Evolutionary conservation across 495 filamentous ascomycete genomes (phyloP).

Genomic region (Staphylotrichum longicolle): DNA sequence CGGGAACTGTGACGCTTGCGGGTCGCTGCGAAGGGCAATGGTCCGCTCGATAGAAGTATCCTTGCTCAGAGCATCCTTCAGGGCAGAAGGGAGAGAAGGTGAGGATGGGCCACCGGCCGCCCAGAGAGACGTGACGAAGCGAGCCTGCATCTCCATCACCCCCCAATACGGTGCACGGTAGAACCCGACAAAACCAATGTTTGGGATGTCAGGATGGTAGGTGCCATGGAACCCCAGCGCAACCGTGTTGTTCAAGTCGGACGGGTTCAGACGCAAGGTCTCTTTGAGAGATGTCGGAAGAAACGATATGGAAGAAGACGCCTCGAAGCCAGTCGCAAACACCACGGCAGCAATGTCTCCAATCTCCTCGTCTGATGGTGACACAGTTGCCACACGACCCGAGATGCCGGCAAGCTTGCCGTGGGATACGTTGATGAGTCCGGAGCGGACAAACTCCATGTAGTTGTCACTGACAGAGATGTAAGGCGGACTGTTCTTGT

Average conservation of each 20-base stretch:
- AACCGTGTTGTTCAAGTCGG: constrained; percentile 61
- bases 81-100: constrained; percentile 22
- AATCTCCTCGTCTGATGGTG: constrained; percentile 40
- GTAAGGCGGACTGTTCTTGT: constrained; percentile 54
- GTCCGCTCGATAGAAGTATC: constrained; percentile 47
- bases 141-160: constrained; percentile 82
- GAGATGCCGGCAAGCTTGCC: constrained; percentile 42
- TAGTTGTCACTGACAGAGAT: constrained; percentile 71
- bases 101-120: constrained; percentile 27
- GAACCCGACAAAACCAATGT: constrained; percentile 78
- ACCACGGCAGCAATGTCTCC: constrained; percentile 63
- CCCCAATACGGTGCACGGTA: constrained; percentile 87
- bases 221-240: constrained; percentile 66
- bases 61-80: constrained; percentile 33
- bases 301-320: constrained; percentile 58
- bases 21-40: constrained; percentile 43
- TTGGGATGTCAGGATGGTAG: constrained; percentile 57
- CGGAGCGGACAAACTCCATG: constrained; percentile 65
- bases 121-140: constrained; percentile 56
- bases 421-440: constrained; percentile 52
- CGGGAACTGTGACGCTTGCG: constrained; percentile 63
- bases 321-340: constrained; percentile 74
- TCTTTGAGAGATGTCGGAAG: constrained; percentile 56
- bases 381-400: constrained; percentile 38
- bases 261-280: constrained; percentile 53